Conservation (phyloP, 2,329 filamentous ascomycete species). For the Penicillium freii region DNA sequence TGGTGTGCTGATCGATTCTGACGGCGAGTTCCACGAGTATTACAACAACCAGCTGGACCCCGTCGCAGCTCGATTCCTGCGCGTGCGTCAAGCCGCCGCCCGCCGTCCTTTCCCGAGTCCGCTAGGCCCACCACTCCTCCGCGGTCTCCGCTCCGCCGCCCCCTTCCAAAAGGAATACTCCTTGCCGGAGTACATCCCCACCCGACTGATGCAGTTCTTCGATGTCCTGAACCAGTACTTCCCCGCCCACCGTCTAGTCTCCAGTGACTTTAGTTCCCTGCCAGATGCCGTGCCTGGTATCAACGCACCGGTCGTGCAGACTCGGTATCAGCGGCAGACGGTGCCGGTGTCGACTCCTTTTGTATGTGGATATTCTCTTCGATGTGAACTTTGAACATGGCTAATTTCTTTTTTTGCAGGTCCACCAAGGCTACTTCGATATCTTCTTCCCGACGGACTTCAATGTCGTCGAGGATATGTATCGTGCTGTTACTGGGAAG, state of each 20-base stretch:
- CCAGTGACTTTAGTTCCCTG: conserved; percentile 85
- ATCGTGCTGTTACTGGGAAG: conserved; percentile 88
- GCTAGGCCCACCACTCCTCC: conserved; percentile 51
- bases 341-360: conserved; percentile 88
- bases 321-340: conserved; percentile 79
- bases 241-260: conserved; percentile 81
- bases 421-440: conserved; percentile 98
- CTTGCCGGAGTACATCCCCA: conserved; percentile 87
- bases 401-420: conserved; percentile 50
- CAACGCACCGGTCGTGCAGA: conserved; percentile 95
- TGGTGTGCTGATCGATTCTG: conserved; percentile 76
- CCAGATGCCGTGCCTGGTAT: conserved; percentile 79
- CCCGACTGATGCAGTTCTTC: conserved; percentile 94
- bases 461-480: conserved; percentile 82
- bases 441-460: conserved; percentile 99
- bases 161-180: conserved; percentile 76
- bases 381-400: not conserved
- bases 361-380: conserved; percentile 55
- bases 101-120: conserved; percentile 45
- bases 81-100: conserved; percentile 74
- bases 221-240: conserved; percentile 85
- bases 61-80: conserved; percentile 75
- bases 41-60: conserved; percentile 80
- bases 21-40: conserved; percentile 93
- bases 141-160: conserved; percentile 61